Base-by-base conservation (phyloP, 768 basidiomycete species). In the Mycena venus region DNA sequence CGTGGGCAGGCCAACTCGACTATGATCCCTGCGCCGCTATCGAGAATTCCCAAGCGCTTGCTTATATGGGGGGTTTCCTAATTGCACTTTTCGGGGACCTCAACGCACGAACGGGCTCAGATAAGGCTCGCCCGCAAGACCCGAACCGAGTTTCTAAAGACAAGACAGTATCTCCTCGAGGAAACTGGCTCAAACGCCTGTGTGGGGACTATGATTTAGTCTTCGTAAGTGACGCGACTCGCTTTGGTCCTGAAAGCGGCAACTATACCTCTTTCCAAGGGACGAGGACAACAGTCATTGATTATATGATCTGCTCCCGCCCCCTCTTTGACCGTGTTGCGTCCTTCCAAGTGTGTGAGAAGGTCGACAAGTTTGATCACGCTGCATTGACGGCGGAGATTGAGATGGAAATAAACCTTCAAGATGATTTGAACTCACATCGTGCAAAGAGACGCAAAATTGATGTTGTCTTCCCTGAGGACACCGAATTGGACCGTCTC, bases 181-280 rank as follows among this genome's bases (percentile, higher is more conserved):
- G 73, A 0, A 15, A 49, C 1, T 70, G 62, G 53, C 47, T 75
- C 0, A 8, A 15, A 0, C 29, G 36, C 4, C n/a, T 65, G 9
- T 67, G 40, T 9, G 25, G 17, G 7, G 73, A 65, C 36, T 70
- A 56, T 27, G 42, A 71, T 15, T 14, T 71, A 0, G 69, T 63
- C 0, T 27, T 75, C 14, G 59, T 68, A 0, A 75, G 51, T 51
- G 74, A 69, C 0, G 69, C 74, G 1, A 32, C 27, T 27, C 19
- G 68, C 0, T 60, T 75, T 8, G 74, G 74, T 0, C 59, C 58
- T 2, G 59, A 63, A 31, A 71, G 74, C 51, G 59, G 63, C 1
- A 67, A 70, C 31, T 68, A 56, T 36, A 75, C 74, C 19, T 75
- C 73, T 0, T 75, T 75, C 36, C 73, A 75, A 51, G 68, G 73